phyloP scores from a whole-genome alignment of 345 rosid species.

The Lepidium africanum region DNA sequence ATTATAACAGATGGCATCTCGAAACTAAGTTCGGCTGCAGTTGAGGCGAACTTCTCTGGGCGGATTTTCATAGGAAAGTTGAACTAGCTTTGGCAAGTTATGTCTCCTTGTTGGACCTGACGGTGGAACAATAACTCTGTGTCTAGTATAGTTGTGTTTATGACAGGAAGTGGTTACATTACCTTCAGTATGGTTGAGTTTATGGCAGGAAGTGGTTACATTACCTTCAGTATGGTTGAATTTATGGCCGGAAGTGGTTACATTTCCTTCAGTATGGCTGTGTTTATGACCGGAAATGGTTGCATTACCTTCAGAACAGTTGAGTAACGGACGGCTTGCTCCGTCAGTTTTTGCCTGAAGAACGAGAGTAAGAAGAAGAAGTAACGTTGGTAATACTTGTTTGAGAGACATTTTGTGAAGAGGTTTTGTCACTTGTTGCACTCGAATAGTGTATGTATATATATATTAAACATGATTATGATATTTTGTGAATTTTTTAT shows the following conservation, averaged over 20 bases:
- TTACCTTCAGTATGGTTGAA: neutral
- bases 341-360: neutral
- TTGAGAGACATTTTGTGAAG: slow-evolving; percentile 13
- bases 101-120: slow-evolving; percentile 27
- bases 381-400: neutral
- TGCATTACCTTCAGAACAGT: neutral
- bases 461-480: neutral
- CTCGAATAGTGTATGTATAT: neutral
- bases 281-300: neutral
- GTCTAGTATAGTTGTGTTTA: neutral
- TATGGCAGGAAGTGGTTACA: neutral
- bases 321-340: neutral
- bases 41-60: neutral
- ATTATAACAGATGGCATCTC: neutral
- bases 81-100: neutral
- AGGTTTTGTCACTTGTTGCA: neutral
- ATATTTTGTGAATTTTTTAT: neutral
- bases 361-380: neutral
- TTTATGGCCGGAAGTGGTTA: neutral
- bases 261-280: neutral
- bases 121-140: neutral
- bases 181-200: neutral
- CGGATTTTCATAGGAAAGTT: neutral
- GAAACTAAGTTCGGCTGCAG: neutral
- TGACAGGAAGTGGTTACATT: neutral